Conservation (phyloP, 163 green algal genomes). For the Trebouxia gelatinosa region DNA sequence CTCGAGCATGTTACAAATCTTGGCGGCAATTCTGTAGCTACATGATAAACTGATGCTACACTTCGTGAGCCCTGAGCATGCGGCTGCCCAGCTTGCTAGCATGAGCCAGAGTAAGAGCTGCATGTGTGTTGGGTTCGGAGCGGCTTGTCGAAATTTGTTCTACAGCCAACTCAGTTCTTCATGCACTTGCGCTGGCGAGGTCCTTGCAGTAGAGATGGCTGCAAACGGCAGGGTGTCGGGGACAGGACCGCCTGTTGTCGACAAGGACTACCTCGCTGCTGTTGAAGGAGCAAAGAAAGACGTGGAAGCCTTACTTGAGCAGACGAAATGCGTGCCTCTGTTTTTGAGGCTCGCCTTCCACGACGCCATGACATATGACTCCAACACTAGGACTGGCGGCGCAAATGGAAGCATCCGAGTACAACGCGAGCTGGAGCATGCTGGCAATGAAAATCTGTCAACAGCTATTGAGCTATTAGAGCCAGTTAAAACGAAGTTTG, state of each 20-base stretch:
- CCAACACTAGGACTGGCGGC: conserved; percentile 54
- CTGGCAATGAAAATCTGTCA: conserved; percentile 26
- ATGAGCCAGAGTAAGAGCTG: too few species aligned
- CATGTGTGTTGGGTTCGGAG: too few species aligned
- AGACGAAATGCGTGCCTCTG: conserved; percentile 46
- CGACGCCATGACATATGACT: conserved; percentile 74
- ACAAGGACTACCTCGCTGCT: conserved; percentile 1
- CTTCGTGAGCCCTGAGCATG: too few species aligned
- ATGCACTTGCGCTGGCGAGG: too few species aligned
- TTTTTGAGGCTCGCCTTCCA: conserved; percentile 83
- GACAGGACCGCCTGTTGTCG: conserved; percentile 1
- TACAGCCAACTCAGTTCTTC: too few species aligned
- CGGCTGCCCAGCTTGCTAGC: too few species aligned
- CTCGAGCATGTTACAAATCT: too few species aligned
- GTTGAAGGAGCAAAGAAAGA: conserved; percentile 19
- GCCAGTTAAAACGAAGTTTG: conserved; percentile 51
- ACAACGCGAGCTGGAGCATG: conserved; percentile 47
- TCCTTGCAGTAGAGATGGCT: too few species aligned
- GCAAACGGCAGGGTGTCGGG: conserved; percentile 15
- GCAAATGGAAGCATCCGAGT: conserved; percentile 79
- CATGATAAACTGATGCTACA: too few species aligned
- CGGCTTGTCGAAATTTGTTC: too few species aligned
- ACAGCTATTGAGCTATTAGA: conserved; percentile 22
- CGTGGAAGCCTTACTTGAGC: conserved; percentile 18
- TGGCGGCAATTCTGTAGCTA: too few species aligned